Evolutionary conservation across 208 protist genomes (phyloP), one percentile per base, ranked within the genome.

Genomic region (Acanthamoeba castellanii): DNA sequence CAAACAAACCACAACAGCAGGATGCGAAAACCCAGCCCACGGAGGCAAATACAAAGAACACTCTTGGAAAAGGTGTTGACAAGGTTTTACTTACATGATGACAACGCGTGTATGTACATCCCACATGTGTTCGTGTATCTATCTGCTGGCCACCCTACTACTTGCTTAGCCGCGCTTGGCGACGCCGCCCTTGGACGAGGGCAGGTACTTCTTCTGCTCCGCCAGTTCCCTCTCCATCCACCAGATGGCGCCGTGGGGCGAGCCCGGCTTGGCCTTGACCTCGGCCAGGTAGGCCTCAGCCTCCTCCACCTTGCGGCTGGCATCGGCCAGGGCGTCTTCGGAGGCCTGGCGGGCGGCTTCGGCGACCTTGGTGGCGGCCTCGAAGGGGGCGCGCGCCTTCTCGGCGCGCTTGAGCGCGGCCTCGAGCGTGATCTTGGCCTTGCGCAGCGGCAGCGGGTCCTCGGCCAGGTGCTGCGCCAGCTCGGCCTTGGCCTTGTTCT

Each of bases 201-300:
- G 95, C 47, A 96, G 61, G 72, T 95, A 96, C 87, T 94, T 94
- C 89, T 94, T 96, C 34, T 55, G 34, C 87, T 96, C 95, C n/a
- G 59, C 70, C 20, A 96, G 27, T 55, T 96, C 95, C 32, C 30
- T 72, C n/a, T 96, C 82, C 95, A 96, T 87, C 95, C 95, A 96
- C 95, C 95, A 96, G 34, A 96, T 94, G 22, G 57, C 64, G 9
- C 95, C 95, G 27, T 76, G 64, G 20, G 30, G 45, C 47, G 37
- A 70, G n/a, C n/a, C n/a, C n/a, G n/a, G n/a, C n/a, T n/a, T n/a
- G n/a, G n/a, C n/a, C n/a, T n/a, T n/a, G n/a, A 59, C 95, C 90
- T 9, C 78, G 91, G 59, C 87, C 87, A 50, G 55, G 30, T 92
- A 95, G 95, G 93, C 93, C 78, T 95, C 74, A 3, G 78, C 87